A percentile compares a stretch with the other conserved stretches of the same genome.
These are phyloP conservation scores for Clarireedia homoeocarpa DNA, from an alignment of 2,329 filamentous ascomycete genomes.

Conservation along the genomic window DNA sequence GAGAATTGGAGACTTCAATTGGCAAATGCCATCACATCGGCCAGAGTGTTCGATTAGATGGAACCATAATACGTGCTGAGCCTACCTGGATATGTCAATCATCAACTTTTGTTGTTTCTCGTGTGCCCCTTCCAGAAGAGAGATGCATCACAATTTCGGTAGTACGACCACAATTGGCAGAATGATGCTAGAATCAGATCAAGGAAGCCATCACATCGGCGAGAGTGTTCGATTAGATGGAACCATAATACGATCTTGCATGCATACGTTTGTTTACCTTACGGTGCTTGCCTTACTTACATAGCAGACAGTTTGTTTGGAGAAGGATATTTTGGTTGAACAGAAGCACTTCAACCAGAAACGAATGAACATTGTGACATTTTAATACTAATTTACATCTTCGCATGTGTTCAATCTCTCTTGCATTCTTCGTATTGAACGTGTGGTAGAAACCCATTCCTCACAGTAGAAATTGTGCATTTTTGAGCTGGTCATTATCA, in stretches of 20 bases:
- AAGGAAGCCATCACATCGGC: background rate
- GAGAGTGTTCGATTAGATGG: background rate
- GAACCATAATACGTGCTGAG: background rate
- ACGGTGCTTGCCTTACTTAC: background rate
- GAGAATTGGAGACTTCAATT: too few relatives aligned
- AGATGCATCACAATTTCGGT: too few relatives aligned
- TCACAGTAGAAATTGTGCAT: conserved; percentile 20
- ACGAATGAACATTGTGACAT: background rate
- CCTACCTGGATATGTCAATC: too few relatives aligned
- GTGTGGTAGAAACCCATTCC: conserved; percentile 16
- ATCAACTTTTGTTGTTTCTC: too few relatives aligned
- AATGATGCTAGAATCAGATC: background rate
- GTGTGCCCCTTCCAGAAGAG: conserved; percentile 2
- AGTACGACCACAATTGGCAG: too few relatives aligned
- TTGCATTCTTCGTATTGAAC: conserved; percentile 21
- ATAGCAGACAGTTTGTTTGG: background rate
- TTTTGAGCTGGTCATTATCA: conserved; percentile 11
- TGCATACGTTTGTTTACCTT: background rate
- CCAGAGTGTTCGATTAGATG: background rate
- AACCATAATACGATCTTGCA: background rate
- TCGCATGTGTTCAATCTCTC: conserved; percentile 14
- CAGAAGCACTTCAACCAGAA: background rate
- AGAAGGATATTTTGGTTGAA: background rate
- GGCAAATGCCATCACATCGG: background rate
- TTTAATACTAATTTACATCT: background rate